Percentiles rank a stretch among this genome's conserved stretches.
These are phyloP conservation scores for Penicillium griseofulvum DNA, from an alignment of 2,329 filamentous ascomycete species.

Conservation along the genomic window DNA sequence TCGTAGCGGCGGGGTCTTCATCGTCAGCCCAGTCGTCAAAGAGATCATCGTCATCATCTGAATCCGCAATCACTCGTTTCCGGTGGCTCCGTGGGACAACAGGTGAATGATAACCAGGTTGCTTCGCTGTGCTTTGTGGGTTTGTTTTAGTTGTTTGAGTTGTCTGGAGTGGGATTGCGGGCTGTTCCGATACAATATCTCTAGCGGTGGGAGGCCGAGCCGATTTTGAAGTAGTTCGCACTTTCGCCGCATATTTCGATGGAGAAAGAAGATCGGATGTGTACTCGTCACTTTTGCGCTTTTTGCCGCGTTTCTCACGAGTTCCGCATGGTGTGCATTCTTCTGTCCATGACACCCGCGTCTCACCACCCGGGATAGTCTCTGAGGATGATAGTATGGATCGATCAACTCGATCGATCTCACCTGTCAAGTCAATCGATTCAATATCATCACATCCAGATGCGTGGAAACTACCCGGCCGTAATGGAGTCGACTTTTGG, in stretches of 20 bases:
- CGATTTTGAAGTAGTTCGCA: conserved; percentile 23
- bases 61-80: conserved; percentile 33
- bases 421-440: conserved; percentile 47
- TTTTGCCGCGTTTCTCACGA: conserved; percentile 42
- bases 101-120: conserved; percentile 1
- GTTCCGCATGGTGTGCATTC: conserved; percentile 41
- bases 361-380: conserved; percentile 41
- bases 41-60: conserved; percentile 32
- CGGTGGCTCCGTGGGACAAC: conserved; percentile 5
- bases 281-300: conserved; percentile 51
- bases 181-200: neutral
- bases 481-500: conserved; percentile 23
- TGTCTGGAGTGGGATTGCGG: conserved; percentile 4
- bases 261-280: conserved; percentile 38
- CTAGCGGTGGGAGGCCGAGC: conserved; percentile 2
- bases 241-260: conserved; percentile 26
- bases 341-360: conserved; percentile 45
- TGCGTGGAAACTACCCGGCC: conserved; percentile 18
- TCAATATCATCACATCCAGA: conserved; percentile 38
- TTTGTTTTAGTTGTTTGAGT: conserved; percentile 7
- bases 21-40: conserved; percentile 26
- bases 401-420: conserved; percentile 32
- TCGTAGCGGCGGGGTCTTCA: conserved; percentile 18
- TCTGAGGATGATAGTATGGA: conserved; percentile 41
- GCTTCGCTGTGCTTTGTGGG: conserved; percentile 10